These are phyloP conservation scores for Melampsora americana DNA, from an alignment of 1,284 basidiomycete species.

Conservation along the genomic window DNA sequence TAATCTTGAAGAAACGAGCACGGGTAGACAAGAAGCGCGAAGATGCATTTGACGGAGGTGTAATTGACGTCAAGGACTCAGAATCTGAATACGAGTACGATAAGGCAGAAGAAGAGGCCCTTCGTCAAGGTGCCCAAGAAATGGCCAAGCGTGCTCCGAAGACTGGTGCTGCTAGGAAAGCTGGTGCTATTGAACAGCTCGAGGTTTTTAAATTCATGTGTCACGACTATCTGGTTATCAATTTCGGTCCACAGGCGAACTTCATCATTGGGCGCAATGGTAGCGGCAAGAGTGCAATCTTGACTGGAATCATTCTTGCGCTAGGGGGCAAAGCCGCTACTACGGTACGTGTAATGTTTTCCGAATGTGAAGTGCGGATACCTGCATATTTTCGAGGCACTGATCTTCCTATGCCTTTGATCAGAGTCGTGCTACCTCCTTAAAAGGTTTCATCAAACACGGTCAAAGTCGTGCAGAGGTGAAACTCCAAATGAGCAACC, in stretches of 20 bases:
- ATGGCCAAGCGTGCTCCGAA: not conserved
- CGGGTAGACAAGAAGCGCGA: not conserved
- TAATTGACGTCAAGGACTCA: conserved; percentile 1
- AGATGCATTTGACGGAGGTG: not conserved
- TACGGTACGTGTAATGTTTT: conserved; percentile 62
- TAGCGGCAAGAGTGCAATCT: conserved; percentile 83
- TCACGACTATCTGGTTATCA: conserved; percentile 51
- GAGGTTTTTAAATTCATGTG: conserved; percentile 55
- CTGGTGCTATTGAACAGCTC: conserved; percentile 52
- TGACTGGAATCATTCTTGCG: conserved; percentile 88
- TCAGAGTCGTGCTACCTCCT: conserved; percentile 66
- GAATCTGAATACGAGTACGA: conserved; percentile 20
- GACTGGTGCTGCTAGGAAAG: conserved; percentile 20
- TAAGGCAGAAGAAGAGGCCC: conserved; percentile 11
- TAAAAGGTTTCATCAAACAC: conserved; percentile 84
- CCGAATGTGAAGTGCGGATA: not conserved
- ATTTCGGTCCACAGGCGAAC: conserved; percentile 69
- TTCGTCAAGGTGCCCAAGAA: not conserved
- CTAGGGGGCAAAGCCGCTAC: conserved; percentile 85
- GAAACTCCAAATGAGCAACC: conserved; percentile 76
- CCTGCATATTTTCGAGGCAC: not conserved
- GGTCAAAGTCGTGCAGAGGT: conserved; percentile 72
- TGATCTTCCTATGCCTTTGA: not conserved
- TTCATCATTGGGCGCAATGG: conserved; percentile 84
- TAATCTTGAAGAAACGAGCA: conserved; percentile 1